phyloP scores from a whole-genome alignment of 345 rosid genomes.

The Eucalyptus erythrocorys region DNA sequence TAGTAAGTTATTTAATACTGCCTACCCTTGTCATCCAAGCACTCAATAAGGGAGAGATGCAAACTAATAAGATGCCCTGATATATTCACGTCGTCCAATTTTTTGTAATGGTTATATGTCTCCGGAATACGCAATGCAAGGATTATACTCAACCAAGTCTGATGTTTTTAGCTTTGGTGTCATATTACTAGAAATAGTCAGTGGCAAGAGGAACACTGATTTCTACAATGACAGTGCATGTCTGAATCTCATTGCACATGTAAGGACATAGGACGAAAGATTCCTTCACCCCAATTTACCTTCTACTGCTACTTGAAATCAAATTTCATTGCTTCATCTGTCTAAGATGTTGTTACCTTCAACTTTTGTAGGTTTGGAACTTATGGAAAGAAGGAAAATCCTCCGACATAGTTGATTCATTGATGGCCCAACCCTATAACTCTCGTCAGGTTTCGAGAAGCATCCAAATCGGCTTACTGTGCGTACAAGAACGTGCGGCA shows the following conservation, averaged over 20 bases:
- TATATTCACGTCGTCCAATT: accelerated
- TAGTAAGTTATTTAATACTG: background rate
- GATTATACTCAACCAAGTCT: background rate
- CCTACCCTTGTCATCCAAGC: background rate
- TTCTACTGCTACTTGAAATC: background rate
- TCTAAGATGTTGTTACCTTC: background rate
- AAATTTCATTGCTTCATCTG: background rate
- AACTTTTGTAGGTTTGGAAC: background rate
- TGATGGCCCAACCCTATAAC: background rate
- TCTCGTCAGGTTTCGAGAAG: background rate
- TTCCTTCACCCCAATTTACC: background rate
- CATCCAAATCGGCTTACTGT: background rate
- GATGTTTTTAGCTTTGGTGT: background rate
- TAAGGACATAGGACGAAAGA: background rate
- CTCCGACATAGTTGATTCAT: background rate
- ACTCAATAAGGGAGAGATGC: background rate
- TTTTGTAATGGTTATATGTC: background rate
- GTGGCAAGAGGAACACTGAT: background rate
- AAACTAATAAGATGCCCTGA: background rate
- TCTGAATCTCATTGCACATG: background rate
- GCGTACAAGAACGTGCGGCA: background rate
- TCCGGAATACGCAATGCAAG: background rate
- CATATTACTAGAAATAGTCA: background rate
- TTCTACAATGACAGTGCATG: background rate
- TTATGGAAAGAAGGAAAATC: background rate